These are phyloP conservation scores for Blastocystis sp. DNA, from an alignment of 352 stramenopile species.

Conservation along the genomic window DNA sequence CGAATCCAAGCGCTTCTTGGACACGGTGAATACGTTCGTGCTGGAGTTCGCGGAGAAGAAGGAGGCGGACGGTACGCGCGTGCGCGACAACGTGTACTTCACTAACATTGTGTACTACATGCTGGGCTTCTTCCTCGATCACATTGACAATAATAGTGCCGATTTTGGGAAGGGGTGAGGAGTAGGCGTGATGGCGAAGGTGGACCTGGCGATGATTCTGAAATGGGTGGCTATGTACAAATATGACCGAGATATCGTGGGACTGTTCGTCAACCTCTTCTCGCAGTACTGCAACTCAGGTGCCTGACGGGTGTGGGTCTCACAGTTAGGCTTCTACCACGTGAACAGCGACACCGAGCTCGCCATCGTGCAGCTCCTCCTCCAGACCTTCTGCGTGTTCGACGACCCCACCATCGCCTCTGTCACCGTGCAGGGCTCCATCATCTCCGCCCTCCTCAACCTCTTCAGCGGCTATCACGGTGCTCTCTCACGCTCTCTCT, in stretches of 20 bases:
- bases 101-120: conserved; percentile 51
- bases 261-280: not conserved
- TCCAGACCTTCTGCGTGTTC: conserved; percentile 25
- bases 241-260: conserved; percentile 4
- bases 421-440: not conserved
- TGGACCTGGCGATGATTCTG: not conserved
- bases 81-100: not conserved
- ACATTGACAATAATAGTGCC: conserved; percentile 4
- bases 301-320: not conserved
- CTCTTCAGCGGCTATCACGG: conserved; percentile 45
- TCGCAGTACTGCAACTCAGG: not conserved
- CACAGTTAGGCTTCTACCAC: not conserved
- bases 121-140: conserved; percentile 21
- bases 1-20: not conserved
- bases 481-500: not conserved
- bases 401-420: not conserved
- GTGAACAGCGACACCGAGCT: not conserved
- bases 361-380: not conserved
- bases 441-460: conserved; percentile 33
- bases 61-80: too few species aligned
- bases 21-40: not conserved
- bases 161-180: not conserved
- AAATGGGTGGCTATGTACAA: not conserved
- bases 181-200: not conserved
- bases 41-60: conserved; percentile 8